These are phyloP conservation scores for Eragrostis nindensis DNA, from an alignment of 176 grass and related monocot species.

Conservation along the genomic window DNA sequence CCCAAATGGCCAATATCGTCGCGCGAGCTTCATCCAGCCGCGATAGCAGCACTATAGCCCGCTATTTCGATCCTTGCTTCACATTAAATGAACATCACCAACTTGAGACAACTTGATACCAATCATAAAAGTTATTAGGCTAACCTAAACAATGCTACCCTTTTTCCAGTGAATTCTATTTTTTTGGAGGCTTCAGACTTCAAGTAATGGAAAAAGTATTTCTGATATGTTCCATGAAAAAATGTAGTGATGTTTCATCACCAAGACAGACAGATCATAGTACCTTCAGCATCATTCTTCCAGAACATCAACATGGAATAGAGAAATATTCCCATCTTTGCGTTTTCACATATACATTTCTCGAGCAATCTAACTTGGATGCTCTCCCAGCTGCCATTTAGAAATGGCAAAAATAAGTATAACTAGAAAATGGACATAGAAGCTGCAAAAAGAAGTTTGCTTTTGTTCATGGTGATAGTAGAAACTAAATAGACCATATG, in stretches of 20 bases:
- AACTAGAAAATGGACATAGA: conserved; percentile 38
- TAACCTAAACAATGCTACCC: too few relatives aligned
- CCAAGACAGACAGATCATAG: background rate
- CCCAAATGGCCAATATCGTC: too few relatives aligned
- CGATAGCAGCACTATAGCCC: too few relatives aligned
- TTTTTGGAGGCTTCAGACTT: background rate
- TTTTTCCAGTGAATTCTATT: background rate
- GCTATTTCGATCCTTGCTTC: too few relatives aligned
- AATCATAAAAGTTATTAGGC: too few relatives aligned
- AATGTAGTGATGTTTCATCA: conserved; percentile 23
- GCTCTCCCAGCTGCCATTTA: conserved; percentile 96
- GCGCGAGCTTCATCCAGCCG: too few relatives aligned
- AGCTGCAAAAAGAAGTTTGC: background rate
- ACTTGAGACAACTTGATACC: too few relatives aligned
- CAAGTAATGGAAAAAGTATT: background rate
- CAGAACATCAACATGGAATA: conserved; percentile 83
- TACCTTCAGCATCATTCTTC: conserved; percentile 75
- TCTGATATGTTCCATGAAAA: conserved; percentile 21
- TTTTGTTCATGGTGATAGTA: conserved; percentile 1
- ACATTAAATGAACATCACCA: too few relatives aligned
- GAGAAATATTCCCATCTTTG: conserved; percentile 72
- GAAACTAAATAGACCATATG: conserved; percentile 43
- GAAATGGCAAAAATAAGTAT: conserved; percentile 54
- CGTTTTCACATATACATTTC: conserved; percentile 59
- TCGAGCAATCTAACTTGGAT: conserved; percentile 87